Conservation (phyloP, 306 rosid species). For the Vigna unguiculata region DNA sequence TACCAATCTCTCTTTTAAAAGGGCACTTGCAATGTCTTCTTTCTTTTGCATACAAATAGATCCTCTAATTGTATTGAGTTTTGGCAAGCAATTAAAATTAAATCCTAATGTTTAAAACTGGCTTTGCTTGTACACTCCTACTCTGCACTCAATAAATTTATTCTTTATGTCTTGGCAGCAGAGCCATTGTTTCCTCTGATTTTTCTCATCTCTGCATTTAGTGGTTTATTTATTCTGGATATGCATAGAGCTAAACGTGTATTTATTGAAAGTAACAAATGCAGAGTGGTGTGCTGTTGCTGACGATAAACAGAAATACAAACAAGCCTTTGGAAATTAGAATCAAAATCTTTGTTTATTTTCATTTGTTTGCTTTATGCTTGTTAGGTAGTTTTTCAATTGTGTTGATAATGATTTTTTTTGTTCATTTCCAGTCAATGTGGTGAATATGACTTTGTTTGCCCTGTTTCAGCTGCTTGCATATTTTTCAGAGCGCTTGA, state of each 20-base stretch:
- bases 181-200: background rate
- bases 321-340: slow-evolving; percentile 12
- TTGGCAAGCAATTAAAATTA: slow-evolving; percentile 17
- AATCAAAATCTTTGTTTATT: slow-evolving; percentile 25
- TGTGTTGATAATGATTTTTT: slow-evolving; percentile 32
- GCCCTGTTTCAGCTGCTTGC: slow-evolving; percentile 68
- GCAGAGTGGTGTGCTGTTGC: slow-evolving; percentile 5
- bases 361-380: slow-evolving; percentile 22
- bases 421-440: slow-evolving; percentile 28
- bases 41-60: background rate
- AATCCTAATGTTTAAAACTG: slow-evolving; percentile 9
- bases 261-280: slow-evolving; percentile 14
- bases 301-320: slow-evolving; percentile 25
- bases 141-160: background rate
- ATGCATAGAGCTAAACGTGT: background rate
- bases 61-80: slow-evolving; percentile 12
- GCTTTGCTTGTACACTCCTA: slow-evolving; percentile 27
- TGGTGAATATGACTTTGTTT: slow-evolving; percentile 41
- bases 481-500: slow-evolving; percentile 78
- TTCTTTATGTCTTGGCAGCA: slow-evolving; percentile 27
- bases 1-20: background rate
- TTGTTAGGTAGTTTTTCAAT: slow-evolving; percentile 19
- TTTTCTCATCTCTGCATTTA: slow-evolving; percentile 10
- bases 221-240: slow-evolving; percentile 34
- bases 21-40: background rate